Base-by-base conservation (phyloP, 345 rosid genomes). In the Gossypium turneri region DNA sequence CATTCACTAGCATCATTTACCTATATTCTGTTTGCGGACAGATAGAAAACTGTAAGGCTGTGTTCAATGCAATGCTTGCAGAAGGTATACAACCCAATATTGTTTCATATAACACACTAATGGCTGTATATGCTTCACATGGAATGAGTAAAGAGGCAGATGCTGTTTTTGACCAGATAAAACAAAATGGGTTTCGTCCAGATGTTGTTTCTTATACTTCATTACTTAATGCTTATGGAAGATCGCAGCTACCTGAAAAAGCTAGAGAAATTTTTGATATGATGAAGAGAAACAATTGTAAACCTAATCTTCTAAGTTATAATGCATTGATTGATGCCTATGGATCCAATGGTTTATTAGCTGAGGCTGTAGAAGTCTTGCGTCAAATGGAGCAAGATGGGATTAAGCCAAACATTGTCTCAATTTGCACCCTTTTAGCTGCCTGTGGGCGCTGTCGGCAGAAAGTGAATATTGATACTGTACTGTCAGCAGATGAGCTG, bases 261-360 rank as follows among this genome's bases (percentile, higher is more conserved):
- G 97, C 98, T 51, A 88, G 87, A 74, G 86, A 86, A 81, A 87
- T 94, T 27, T 94, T 94, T 75, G 75, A 82, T 60, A 79, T 82
- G 90, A 92, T 92, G 92, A 94, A 84, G 84, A 84, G 79, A 73
- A 79, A 85, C 52, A 90, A 85, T 73, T 74, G 75, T 82, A 92
- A 87, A 81, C 97, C 98, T 70, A 92, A 89, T 80, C 74, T 90
- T 79, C 90, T 89, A 70, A 87, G 85, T 67, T 94, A 86, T 82
- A 94, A 92, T 80, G 97, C 98, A 2, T 78, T 94, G 45, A 87
- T 94, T 81, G 94, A 94, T 87, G 97, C 98, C 50, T 89, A 89
- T 84, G 97, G 97, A 70, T 92, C 98, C 56, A 90, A 85, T 76
- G 94, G 97, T 61, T 77, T 89, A 82, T 74, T 94, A 53, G 82